Conservation (phyloP, 2,329 filamentous ascomycete species). For the Amauroascus niger region DNA sequence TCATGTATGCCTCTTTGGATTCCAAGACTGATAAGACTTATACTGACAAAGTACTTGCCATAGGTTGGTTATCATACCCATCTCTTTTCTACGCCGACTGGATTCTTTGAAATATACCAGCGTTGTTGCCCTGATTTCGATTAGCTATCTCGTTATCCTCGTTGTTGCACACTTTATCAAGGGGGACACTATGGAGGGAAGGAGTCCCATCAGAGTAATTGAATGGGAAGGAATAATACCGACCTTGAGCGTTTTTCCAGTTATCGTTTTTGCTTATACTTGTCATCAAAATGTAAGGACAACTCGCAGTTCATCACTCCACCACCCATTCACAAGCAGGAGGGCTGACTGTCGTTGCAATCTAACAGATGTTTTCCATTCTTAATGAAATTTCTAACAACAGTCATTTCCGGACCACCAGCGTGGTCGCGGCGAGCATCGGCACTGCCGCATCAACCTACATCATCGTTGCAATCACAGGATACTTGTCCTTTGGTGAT, state of each 20-base stretch:
- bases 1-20: conserved; percentile 56
- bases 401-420: conserved; percentile 65
- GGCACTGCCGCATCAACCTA: conserved; percentile 82
- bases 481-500: conserved; percentile 91
- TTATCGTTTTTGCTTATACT: conserved; percentile 98
- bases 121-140: conserved; percentile 79
- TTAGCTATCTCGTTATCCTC: conserved; percentile 84
- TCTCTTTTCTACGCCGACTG: conserved; percentile 81
- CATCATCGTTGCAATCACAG: conserved; percentile 83
- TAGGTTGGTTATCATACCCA: conserved; percentile 81
- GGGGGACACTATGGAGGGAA: conserved; percentile 63
- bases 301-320: not conserved
- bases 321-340: not conserved
- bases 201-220: conserved; percentile 65
- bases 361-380: conserved; percentile 85
- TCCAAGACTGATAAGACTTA: not conserved
- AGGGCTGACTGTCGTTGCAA: not conserved
- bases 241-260: conserved; percentile 75
- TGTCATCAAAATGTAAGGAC: conserved; percentile 84
- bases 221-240: conserved; percentile 69
- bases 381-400: conserved; percentile 88
- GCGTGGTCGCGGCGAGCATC: conserved; percentile 73
- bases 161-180: conserved; percentile 84
- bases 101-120: conserved; percentile 98
- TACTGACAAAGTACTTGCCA: not conserved